Evolutionary conservation across 441 rosid genomes (phyloP).

Genomic region (Capsella rubella): DNA sequence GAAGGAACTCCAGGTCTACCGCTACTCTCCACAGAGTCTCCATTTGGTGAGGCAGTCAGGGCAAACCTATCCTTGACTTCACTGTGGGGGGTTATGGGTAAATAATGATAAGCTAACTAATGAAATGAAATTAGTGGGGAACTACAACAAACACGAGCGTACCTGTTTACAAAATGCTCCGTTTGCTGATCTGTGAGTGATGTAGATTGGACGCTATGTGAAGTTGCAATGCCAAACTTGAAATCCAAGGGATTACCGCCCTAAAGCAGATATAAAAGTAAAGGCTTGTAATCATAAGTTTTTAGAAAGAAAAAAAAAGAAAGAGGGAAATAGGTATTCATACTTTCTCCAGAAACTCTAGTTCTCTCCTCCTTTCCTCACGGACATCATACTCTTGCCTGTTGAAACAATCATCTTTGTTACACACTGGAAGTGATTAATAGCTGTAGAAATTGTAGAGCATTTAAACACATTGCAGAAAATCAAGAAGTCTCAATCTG

Average conservation of each 20-base stretch:
- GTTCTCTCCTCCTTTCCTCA: conserved; percentile 93
- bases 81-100: conserved; percentile 56
- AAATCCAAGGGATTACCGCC: conserved; percentile 99
- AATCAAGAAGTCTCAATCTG: conserved; percentile 27
- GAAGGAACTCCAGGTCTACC: conserved; percentile 82
- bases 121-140: conserved; percentile 29
- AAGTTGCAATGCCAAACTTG: conserved; percentile 77
- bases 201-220: conserved; percentile 93
- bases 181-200: conserved; percentile 86
- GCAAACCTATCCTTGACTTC: conserved; percentile 98
- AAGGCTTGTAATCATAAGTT: conserved; percentile 27
- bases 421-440: conserved; percentile 10
- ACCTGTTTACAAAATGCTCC: conserved; percentile 91
- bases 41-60: conserved; percentile 88
- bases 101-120: conserved; percentile 32
- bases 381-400: conserved; percentile 99
- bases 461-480: conserved; percentile 18
- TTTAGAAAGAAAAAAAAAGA: background rate
- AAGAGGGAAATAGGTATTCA: conserved; percentile 42
- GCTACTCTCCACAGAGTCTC: conserved; percentile 97
- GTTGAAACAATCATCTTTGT: conserved; percentile 44
- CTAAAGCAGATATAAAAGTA: conserved; percentile 55
- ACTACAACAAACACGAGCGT: conserved; percentile 47
- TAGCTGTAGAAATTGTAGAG: background rate
- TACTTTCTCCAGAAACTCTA: conserved; percentile 99